Conservation (phyloP, 441 rosid genomes). For the Kokia cookei region DNA sequence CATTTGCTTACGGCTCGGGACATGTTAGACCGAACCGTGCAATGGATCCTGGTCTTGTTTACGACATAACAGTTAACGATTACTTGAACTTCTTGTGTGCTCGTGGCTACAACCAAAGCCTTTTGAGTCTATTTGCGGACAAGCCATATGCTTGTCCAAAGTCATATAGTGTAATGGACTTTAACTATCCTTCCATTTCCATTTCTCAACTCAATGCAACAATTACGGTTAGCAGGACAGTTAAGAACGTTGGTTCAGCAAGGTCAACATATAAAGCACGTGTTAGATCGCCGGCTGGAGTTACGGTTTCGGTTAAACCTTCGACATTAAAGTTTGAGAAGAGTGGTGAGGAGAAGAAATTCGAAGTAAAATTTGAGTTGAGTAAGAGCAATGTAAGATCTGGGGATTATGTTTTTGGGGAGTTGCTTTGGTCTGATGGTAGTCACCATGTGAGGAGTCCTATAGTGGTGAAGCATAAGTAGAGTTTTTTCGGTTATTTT, state of each 20-base stretch:
- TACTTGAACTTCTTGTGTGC: conserved; percentile 52
- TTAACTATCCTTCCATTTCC: conserved; percentile 77
- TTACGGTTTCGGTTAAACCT: conserved; percentile 30
- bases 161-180: conserved; percentile 27
- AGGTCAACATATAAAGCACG: conserved; percentile 26
- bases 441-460: conserved; percentile 47
- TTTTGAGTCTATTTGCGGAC: conserved; percentile 17
- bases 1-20: conserved; percentile 64
- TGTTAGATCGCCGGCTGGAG: conserved; percentile 27
- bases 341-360: conserved; percentile 40
- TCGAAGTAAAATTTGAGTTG: conserved; percentile 27
- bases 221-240: conserved; percentile 19
- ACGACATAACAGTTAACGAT: conserved; percentile 34
- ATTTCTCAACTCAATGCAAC: conserved; percentile 22
- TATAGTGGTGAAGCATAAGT: conserved; percentile 17
- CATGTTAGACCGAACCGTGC: conserved; percentile 52
- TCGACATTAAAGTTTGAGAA: conserved; percentile 21
- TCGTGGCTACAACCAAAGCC: conserved; percentile 31
- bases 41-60: conserved; percentile 56
- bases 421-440: conserved; percentile 47
- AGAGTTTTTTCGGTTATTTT: too few species aligned
- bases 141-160: conserved; percentile 26
- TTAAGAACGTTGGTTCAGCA: conserved; percentile 57
- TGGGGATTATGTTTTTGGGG: conserved; percentile 35
- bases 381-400: background rate